phyloP scores from a whole-genome alignment of 345 rosid genomes.

The Odontarrhena argentea region DNA sequence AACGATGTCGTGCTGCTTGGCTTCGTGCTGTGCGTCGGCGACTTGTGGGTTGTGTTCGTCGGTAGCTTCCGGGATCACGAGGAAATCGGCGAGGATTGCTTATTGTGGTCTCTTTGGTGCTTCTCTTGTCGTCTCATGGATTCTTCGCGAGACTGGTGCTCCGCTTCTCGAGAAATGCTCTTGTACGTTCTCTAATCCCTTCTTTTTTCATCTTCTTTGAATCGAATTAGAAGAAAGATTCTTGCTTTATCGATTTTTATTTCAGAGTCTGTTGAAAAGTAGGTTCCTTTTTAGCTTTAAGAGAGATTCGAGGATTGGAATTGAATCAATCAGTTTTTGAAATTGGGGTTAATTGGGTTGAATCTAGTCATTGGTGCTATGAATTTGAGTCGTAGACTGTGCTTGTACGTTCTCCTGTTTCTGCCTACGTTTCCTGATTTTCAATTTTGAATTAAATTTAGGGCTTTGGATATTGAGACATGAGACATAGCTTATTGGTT shows the following conservation, averaged over 20 bases:
- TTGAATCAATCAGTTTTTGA: conserved; percentile 1
- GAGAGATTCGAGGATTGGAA: conserved; percentile 18
- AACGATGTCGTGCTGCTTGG: conserved; percentile 67
- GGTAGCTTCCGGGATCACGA: conserved; percentile 81
- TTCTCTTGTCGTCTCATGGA: conserved; percentile 85
- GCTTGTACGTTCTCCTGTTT: background rate
- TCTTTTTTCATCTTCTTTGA: background rate
- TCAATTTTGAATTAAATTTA: background rate
- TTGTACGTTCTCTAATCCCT: conserved; percentile 49
- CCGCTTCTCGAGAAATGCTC: conserved; percentile 78
- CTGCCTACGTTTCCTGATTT: background rate
- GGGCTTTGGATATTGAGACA: background rate
- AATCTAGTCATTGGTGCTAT: background rate
- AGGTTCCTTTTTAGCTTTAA: conserved; percentile 14
- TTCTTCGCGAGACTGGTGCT: conserved; percentile 76
- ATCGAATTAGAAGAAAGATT: background rate
- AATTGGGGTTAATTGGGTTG: conserved; percentile 21
- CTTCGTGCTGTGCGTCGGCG: conserved; percentile 76
- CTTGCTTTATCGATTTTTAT: background rate
- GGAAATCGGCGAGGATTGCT: conserved; percentile 83
- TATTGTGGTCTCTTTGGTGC: conserved; percentile 94
- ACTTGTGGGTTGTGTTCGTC: conserved; percentile 92
- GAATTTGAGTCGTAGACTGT: background rate
- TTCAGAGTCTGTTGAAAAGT: conserved; percentile 8
- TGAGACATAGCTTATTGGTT: background rate